A percentile compares a stretch with the other conserved stretches of the same genome.
Evolutionary conservation across 257 asterid species (phyloP).

Genomic region (Plantago elongata): DNA sequence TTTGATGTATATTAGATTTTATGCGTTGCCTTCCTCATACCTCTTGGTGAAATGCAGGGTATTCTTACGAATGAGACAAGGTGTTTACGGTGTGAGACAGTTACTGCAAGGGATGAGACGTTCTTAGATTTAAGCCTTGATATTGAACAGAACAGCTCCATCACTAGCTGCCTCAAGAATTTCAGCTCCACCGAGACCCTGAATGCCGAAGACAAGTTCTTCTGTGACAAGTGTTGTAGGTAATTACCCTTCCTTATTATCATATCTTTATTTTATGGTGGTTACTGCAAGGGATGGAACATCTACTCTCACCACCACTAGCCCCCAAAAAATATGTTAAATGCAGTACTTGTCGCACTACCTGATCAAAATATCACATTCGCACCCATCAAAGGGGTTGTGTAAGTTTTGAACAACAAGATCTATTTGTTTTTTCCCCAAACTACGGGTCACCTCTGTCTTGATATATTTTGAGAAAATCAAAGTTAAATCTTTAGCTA

Average conservation of each 20-base stretch:
- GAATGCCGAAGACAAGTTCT: conserved; percentile 45
- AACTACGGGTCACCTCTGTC: no score
- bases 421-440: no score
- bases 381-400: no score
- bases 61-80: conserved; percentile 82
- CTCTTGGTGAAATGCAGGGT: conserved; percentile 50
- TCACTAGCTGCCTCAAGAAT: conserved; percentile 91
- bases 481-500: conserved; percentile 10
- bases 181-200: conserved; percentile 89
- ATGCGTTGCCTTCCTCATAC: conserved; percentile 14
- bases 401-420: no score
- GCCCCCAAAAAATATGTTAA: no score
- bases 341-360: no score
- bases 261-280: no score
- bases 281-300: no score
- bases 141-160: conserved; percentile 92
- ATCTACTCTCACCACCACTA: no score
- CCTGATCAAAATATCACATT: no score
- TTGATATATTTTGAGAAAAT: background rate
- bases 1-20: background rate
- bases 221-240: conserved; percentile 56
- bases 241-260: conserved; percentile 10
- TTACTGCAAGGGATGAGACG: conserved; percentile 90
- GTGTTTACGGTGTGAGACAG: conserved; percentile 88
- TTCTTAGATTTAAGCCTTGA: conserved; percentile 88